A percentile compares a stretch with the other conserved stretches of the same genome.
Evolutionary conservation across 805 yeast genomes (phyloP).

Genomic region (Starmerella davenportii): DNA sequence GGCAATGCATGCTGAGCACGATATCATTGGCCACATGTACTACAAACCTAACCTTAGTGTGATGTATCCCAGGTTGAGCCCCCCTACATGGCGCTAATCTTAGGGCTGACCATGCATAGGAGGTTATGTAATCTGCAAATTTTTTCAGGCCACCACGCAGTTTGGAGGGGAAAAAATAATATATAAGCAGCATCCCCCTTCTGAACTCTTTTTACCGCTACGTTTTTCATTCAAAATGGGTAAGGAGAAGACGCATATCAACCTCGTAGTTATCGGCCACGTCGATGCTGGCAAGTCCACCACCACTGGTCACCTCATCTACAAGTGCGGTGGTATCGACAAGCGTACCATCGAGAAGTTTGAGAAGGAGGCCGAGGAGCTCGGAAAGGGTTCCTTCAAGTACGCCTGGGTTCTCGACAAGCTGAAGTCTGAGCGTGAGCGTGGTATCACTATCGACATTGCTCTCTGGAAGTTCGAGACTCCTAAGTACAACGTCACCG

Average conservation of each 20-base stretch:
- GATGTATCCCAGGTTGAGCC: neutral
- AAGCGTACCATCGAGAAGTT: conserved; percentile 97
- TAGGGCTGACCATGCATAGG: conserved; percentile 14
- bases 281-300: conserved; percentile 99
- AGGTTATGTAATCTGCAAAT: conserved; percentile 9
- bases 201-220: neutral
- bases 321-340: conserved; percentile 97
- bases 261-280: conserved; percentile 99
- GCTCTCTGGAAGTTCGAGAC: conserved; percentile 89
- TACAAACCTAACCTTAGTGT: neutral
- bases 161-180: conserved; percentile 7
- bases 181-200: conserved; percentile 10
- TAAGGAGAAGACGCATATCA: conserved; percentile 93
- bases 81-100: neutral
- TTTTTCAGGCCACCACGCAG: conserved; percentile 8
- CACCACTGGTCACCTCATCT: conserved; percentile 98
- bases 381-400: conserved; percentile 93
- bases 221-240: conserved; percentile 31
- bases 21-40: neutral
- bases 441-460: conserved; percentile 92
- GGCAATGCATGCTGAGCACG: neutral
- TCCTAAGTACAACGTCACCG: conserved; percentile 75
- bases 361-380: conserved; percentile 95
- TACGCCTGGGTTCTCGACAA: conserved; percentile 96
- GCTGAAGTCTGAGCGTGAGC: conserved; percentile 88